Conservation (phyloP, 129 eudicot genomes). For the Chrysanthemum seticuspe region DNA sequence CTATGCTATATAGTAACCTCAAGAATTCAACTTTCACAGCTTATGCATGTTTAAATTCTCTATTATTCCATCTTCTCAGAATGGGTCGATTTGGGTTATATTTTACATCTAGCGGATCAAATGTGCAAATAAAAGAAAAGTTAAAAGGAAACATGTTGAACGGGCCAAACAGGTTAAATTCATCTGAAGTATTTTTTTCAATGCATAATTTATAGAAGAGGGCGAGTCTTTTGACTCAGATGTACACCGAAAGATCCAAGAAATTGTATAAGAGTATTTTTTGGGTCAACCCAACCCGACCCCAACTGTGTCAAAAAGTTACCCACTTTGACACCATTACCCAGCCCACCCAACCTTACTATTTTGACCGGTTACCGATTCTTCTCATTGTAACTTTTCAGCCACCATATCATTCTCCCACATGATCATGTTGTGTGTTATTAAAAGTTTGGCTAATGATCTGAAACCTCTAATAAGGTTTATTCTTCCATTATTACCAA, state of each 20-base stretch:
- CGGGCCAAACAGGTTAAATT: too few relatives aligned
- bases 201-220: too few relatives aligned
- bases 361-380: background rate
- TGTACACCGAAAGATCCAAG: too few relatives aligned
- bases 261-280: too few relatives aligned
- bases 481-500: background rate
- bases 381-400: background rate
- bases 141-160: too few relatives aligned
- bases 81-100: background rate
- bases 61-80: background rate
- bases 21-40: background rate
- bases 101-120: background rate
- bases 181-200: too few relatives aligned
- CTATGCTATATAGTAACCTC: too few relatives aligned
- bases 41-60: background rate
- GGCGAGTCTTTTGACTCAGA: too few relatives aligned
- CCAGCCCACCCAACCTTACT: background rate
- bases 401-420: background rate
- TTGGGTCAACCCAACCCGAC: too few relatives aligned
- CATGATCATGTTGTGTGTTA: background rate
- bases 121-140: too few relatives aligned
- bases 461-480: background rate
- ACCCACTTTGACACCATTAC: too few relatives aligned
- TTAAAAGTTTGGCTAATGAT: background rate
- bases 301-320: too few relatives aligned